A percentile compares a stretch with the other conserved stretches of the same genome.
phyloP scores from a whole-genome alignment of 176 grass and related monocot genomes.

The Oryza longistaminata region DNA sequence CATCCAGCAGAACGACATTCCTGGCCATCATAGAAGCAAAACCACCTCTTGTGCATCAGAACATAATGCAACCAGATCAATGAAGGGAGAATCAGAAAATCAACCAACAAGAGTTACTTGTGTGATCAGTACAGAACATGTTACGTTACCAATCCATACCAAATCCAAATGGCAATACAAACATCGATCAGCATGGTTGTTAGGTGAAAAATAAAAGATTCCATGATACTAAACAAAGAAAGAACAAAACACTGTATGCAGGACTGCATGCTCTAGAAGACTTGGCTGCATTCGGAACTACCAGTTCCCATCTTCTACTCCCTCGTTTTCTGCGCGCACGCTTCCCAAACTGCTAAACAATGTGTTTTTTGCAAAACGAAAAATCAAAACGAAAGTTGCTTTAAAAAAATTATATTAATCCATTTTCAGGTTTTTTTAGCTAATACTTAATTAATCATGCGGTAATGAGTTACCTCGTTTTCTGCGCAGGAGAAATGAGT shows the following conservation, averaged over 20 bases:
- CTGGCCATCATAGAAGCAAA: constrained; percentile 44
- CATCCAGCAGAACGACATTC: constrained; percentile 86
- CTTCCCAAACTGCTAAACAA: too few species aligned
- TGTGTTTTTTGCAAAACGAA: too few species aligned
- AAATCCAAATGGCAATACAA: not conserved
- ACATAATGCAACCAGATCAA: not conserved
- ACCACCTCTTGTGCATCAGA: constrained; percentile 12
- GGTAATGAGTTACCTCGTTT: too few species aligned
- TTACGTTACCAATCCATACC: not conserved
- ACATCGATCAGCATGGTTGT: not conserved
- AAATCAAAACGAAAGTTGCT: too few species aligned
- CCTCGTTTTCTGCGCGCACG: too few species aligned
- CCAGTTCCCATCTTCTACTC: too few species aligned
- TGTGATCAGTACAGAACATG: not conserved
- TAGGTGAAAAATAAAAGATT: not conserved
- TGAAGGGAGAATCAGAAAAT: not conserved
- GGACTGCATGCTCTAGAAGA: not conserved
- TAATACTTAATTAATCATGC: too few species aligned
- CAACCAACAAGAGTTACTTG: not conserved
- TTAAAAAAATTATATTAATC: too few species aligned
- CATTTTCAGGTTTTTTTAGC: too few species aligned
- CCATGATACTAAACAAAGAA: not conserved
- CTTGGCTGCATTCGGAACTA: too few species aligned
- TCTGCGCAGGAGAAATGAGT: too few species aligned
- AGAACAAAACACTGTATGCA: not conserved